phyloP scores from a whole-genome alignment of 257 asterid genomes.

The Ajuga chamaepitys region DNA sequence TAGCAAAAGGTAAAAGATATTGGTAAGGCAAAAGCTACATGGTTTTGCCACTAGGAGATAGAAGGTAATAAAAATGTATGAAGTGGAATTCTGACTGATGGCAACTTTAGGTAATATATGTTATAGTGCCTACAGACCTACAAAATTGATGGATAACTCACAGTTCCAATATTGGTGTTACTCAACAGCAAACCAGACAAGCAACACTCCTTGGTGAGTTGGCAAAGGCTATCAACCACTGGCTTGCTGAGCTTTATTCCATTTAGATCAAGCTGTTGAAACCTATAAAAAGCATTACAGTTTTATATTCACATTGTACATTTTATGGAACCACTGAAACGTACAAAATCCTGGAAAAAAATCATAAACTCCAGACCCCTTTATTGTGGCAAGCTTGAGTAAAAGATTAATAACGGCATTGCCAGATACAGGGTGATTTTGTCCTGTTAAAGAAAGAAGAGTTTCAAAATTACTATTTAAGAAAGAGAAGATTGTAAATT shows the following conservation, averaged over 20 bases:
- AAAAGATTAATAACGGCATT: slow-evolving; percentile 52
- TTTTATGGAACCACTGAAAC: slow-evolving; percentile 8
- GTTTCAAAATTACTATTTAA: not conserved
- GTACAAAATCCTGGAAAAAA: not conserved
- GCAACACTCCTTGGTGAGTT: slow-evolving; percentile 51
- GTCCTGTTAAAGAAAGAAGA: slow-evolving; percentile 45
- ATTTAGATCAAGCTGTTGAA: slow-evolving; percentile 74
- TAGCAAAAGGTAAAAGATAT: not conserved
- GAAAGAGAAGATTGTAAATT: slow-evolving; percentile 8
- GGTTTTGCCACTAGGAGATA: not conserved
- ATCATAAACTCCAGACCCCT: slow-evolving; percentile 30
- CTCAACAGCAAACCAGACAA: slow-evolving; percentile 81
- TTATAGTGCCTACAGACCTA: not conserved
- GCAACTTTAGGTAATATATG: not conserved
- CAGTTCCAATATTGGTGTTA: slow-evolving; percentile 67
- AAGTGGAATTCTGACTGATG: not conserved
- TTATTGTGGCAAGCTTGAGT: slow-evolving; percentile 55
- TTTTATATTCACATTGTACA: not conserved
- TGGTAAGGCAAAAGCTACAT: not conserved
- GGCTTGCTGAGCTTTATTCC: slow-evolving; percentile 82
- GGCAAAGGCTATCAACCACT: slow-evolving; percentile 69
- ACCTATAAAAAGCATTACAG: slow-evolving; percentile 32
- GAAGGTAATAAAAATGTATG: not conserved
- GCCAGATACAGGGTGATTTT: slow-evolving; percentile 64
- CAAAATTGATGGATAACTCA: slow-evolving; percentile 29